These are phyloP conservation scores for Lactarius sanguifluus DNA, from an alignment of 768 basidiomycete species.

Conservation along the genomic window DNA sequence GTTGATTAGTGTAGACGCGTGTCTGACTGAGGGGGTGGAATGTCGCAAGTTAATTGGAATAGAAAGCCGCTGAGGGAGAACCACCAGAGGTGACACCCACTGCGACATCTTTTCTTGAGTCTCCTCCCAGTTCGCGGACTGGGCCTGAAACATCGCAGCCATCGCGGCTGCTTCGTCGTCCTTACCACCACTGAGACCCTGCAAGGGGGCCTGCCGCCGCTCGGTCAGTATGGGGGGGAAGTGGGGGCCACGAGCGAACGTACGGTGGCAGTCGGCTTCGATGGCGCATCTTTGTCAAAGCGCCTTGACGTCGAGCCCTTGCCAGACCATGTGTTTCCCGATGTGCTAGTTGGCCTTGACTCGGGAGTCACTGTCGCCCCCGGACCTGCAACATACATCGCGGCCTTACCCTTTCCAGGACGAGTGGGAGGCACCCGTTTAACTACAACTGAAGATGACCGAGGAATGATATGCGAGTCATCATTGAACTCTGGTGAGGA, in stretches of 20 bases:
- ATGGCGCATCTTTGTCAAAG: conserved; percentile 66
- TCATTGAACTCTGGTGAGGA: conserved; percentile 75
- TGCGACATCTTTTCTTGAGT: conserved; percentile 99
- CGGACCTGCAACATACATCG: conserved; percentile 60
- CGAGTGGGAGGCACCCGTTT: conserved; percentile 83
- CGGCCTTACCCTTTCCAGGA: conserved; percentile 80
- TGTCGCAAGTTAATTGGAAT: conserved; percentile 71
- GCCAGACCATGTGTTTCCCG: conserved; percentile 52
- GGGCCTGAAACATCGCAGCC: conserved; percentile 97
- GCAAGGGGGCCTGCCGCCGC: conserved; percentile 33
- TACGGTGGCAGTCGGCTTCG: conserved; percentile 8
- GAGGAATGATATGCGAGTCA: conserved; percentile 87
- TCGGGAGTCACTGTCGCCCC: conserved; percentile 45
- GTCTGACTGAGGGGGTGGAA: conserved; percentile 52
- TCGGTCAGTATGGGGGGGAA: neutral
- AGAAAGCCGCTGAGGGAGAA: conserved; percentile 66
- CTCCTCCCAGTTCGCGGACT: conserved; percentile 95
- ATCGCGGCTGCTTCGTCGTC: conserved; percentile 93
- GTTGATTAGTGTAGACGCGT: conserved; percentile 62
- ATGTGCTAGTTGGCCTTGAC: conserved; percentile 32
- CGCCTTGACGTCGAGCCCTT: conserved; percentile 73
- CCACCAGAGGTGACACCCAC: conserved; percentile 73
- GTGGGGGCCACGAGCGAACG: neutral
- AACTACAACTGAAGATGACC: conserved; percentile 91
- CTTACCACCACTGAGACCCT: conserved; percentile 41